phyloP scores from a whole-genome alignment of 495 filamentous ascomycete species.

The Rusavskia elegans region DNA sequence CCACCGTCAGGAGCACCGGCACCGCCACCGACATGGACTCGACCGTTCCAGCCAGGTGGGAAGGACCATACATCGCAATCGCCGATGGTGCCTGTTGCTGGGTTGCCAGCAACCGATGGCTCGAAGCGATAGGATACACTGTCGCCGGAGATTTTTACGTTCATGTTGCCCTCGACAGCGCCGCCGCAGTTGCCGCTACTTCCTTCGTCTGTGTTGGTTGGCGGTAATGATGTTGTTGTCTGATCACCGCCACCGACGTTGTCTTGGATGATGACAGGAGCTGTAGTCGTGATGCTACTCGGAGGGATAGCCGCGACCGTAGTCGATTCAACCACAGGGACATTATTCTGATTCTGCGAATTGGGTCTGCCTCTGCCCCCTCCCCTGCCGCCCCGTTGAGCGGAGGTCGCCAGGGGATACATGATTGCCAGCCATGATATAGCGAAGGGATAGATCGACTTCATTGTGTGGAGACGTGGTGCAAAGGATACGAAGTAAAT shows the following conservation, averaged over 20 bases:
- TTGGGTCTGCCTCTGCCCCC: background rate
- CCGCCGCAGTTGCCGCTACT: background rate
- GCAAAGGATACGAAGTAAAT: background rate
- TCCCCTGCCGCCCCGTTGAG: background rate
- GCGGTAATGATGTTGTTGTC: background rate
- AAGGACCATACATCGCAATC: background rate
- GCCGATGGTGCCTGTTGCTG: background rate
- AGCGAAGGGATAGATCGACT: background rate
- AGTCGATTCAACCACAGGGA: background rate
- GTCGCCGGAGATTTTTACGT: background rate
- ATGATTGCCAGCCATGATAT: background rate
- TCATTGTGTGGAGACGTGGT: background rate
- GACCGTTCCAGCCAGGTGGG: background rate
- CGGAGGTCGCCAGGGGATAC: background rate
- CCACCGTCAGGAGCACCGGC: background rate
- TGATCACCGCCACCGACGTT: background rate
- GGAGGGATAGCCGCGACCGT: background rate
- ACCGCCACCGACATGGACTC: background rate
- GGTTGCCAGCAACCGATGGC: background rate
- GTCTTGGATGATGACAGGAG: background rate
- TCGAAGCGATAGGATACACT: background rate
- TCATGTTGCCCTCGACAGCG: background rate
- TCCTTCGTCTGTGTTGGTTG: background rate
- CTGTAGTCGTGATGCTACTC: background rate
- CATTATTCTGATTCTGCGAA: background rate